Conservation (phyloP, 352 stramenopile species). For the Plasmopara viticola region DNA sequence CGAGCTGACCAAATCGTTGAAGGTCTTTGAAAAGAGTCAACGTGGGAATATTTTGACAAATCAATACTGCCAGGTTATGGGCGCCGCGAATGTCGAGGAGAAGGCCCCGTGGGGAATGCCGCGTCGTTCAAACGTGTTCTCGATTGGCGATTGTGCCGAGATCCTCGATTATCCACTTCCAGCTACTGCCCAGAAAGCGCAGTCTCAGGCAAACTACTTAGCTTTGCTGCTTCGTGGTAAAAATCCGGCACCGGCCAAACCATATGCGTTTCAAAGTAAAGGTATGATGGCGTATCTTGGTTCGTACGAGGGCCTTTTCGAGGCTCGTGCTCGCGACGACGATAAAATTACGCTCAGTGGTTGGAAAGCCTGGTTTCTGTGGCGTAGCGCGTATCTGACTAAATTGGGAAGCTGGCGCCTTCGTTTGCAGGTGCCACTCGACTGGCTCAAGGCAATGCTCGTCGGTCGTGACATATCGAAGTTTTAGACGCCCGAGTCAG, state of each 20-base stretch:
- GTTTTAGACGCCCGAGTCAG: slow-evolving; percentile 48
- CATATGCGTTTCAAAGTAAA: slow-evolving; percentile 73
- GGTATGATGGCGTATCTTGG: slow-evolving; percentile 94
- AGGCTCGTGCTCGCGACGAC: slow-evolving; percentile 44
- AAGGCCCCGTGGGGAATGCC: slow-evolving; percentile 57
- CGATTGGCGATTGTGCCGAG: slow-evolving; percentile 92
- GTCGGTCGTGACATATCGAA: slow-evolving; percentile 94
- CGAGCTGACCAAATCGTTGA: slow-evolving; percentile 69
- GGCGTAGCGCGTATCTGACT: slow-evolving; percentile 94
- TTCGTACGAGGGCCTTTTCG: slow-evolving; percentile 89
- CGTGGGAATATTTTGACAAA: slow-evolving; percentile 80
- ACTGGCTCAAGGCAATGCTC: slow-evolving; percentile 96
- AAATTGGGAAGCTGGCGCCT: slow-evolving; percentile 92
- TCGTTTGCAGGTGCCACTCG: slow-evolving; percentile 93
- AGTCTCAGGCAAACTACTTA: slow-evolving; percentile 69
- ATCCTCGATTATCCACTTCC: slow-evolving; percentile 83
- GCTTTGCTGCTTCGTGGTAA: slow-evolving; percentile 50
- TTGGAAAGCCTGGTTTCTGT: slow-evolving; percentile 88
- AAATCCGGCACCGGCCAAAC: slow-evolving; percentile 37
- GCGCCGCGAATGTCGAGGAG: slow-evolving; percentile 48
- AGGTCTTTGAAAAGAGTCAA: slow-evolving; percentile 69
- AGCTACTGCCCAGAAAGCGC: slow-evolving; percentile 89
- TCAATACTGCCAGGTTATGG: slow-evolving; percentile 75
- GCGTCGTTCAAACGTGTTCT: slow-evolving; percentile 86
- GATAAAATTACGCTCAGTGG: slow-evolving; percentile 68